phyloP scores from a whole-genome alignment of 495 filamentous ascomycete genomes.

The Aspergillus biplanus region DNA sequence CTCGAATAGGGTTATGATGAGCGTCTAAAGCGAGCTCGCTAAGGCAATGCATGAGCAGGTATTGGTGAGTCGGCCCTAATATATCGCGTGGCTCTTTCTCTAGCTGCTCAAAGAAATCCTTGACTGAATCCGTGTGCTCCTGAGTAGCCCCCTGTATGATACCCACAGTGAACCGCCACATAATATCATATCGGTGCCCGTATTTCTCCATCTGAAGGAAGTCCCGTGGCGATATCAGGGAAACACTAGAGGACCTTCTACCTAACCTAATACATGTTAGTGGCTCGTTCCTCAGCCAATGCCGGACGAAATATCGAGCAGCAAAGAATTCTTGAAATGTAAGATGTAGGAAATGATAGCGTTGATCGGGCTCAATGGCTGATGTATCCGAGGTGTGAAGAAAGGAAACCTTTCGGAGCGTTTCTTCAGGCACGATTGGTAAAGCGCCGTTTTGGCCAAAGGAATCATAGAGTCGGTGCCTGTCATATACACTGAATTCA shows the following conservation, averaged over 20 bases:
- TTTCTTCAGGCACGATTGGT: not conserved
- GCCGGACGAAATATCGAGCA: slow-evolving; percentile 42
- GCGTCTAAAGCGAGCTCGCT: slow-evolving; percentile 29
- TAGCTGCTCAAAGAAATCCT: slow-evolving; percentile 37
- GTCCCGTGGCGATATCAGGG: slow-evolving; percentile 22
- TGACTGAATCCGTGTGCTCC: not conserved
- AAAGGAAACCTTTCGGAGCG: slow-evolving; percentile 31
- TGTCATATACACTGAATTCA: not conserved
- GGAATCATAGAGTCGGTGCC: not conserved
- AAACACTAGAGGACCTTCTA: too few species aligned
- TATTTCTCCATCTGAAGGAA: slow-evolving; percentile 46
- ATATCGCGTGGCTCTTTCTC: slow-evolving; percentile 42
- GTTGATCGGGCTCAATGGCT: not conserved
- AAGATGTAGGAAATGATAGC: slow-evolving; percentile 44
- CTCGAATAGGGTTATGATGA: not conserved
- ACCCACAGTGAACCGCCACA: slow-evolving; percentile 50
- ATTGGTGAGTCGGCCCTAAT: slow-evolving; percentile 40
- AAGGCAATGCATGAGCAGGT: slow-evolving; percentile 45
- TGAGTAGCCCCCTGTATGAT: slow-evolving; percentile 27
- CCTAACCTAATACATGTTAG: too few species aligned
- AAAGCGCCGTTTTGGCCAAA: not conserved
- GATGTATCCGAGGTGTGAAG: slow-evolving; percentile 31
- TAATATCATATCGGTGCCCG: slow-evolving; percentile 39
- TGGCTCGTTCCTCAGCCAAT: slow-evolving; percentile 22
- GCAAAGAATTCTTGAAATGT: slow-evolving; percentile 31